Percentiles rank a stretch among this genome's conserved stretches.
phyloP scores from a whole-genome alignment of 2,329 filamentous ascomycete species.

The Cephalotrichum gorgonifer region DNA sequence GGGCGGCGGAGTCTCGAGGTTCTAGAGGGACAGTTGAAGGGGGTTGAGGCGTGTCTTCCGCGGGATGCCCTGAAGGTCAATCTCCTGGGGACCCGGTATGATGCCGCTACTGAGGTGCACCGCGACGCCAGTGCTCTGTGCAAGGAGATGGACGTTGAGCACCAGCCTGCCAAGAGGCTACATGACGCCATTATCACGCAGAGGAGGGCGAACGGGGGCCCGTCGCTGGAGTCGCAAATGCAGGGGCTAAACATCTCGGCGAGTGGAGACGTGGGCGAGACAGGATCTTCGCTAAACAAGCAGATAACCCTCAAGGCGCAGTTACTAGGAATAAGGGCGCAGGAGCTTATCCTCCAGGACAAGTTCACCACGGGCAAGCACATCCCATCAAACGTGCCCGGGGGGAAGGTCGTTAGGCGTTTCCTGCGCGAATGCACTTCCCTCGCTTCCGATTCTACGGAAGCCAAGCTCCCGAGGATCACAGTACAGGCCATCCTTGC shows the following conservation, averaged over 20 bases:
- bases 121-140: neutral
- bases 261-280: neutral
- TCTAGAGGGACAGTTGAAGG: slow-evolving; percentile 1
- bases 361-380: neutral
- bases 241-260: neutral
- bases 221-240: neutral
- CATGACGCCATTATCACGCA: slow-evolving; percentile 3
- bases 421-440: neutral
- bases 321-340: neutral
- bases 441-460: neutral
- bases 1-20: slow-evolving; percentile 23
- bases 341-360: neutral
- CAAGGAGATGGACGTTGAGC: neutral
- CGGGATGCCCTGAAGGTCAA: neutral
- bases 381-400: neutral
- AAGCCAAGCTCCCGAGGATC: neutral
- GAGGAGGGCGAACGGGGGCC: neutral
- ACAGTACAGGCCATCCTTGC: neutral
- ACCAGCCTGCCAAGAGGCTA: slow-evolving; percentile 7
- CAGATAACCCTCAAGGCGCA: slow-evolving; percentile 1
- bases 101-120: neutral
- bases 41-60: neutral
- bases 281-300: slow-evolving; percentile 2
- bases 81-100: neutral
- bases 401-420: neutral